These are phyloP conservation scores for Candida sithepensis DNA, from an alignment of 805 yeast genomes.

Conservation along the genomic window DNA sequence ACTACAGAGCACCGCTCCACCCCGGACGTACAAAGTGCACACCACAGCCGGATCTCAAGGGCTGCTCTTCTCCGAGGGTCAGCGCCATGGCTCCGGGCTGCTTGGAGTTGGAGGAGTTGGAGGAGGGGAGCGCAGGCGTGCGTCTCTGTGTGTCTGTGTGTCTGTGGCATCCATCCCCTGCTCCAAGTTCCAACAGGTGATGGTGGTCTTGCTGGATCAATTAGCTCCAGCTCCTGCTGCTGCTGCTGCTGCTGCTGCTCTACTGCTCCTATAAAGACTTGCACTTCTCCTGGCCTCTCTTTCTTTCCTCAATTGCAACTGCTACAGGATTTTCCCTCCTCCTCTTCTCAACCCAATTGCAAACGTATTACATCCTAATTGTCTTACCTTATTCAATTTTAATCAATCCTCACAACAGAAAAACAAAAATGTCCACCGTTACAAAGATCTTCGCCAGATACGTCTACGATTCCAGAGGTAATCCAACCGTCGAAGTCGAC, in stretches of 20 bases:
- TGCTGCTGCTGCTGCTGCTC: too few relatives aligned
- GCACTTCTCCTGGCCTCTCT: neutral
- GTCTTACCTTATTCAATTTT: too few relatives aligned
- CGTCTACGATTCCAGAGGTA: conserved; percentile 99
- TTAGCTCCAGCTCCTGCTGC: too few relatives aligned
- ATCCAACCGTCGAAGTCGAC: conserved; percentile 99
- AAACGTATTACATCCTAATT: too few relatives aligned
- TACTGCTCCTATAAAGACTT: neutral
- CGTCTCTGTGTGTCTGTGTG: neutral
- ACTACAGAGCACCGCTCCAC: neutral
- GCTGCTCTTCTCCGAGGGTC: conserved; percentile 12
- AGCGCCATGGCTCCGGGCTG: neutral
- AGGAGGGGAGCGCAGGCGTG: neutral
- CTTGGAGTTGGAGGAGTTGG: too few relatives aligned
- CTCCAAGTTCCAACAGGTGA: neutral
- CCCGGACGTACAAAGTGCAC: too few relatives aligned
- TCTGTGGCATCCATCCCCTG: too few relatives aligned
- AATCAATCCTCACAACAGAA: too few relatives aligned
- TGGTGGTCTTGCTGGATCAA: neutral
- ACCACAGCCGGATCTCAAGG: conserved; percentile 7
- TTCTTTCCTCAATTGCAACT: neutral
- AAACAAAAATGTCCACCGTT: conserved; percentile 51
- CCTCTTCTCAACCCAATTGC: too few relatives aligned
- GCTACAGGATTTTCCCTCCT: neutral
- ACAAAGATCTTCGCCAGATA: conserved; percentile 88